Base-by-base conservation (phyloP, 352 stramenopile genomes). In the Phytophthora multivora region DNA sequence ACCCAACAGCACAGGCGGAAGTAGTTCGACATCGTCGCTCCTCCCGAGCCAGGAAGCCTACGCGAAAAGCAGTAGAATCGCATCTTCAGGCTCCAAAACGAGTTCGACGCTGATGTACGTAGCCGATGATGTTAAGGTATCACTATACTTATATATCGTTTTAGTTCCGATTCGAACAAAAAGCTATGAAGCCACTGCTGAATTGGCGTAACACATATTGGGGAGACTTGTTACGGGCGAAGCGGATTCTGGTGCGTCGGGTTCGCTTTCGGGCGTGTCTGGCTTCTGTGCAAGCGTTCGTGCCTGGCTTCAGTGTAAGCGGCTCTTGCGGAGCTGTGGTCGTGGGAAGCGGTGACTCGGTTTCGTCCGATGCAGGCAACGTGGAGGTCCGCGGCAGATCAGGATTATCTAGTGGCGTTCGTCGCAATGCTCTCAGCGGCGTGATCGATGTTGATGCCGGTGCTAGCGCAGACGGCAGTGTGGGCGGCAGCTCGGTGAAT, bases 321-420 rank as follows among this genome's bases (percentile, higher is more conserved):
- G 30, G 30, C 7, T 35, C 30, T 0, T 12, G 30, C 11, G 30
- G 30, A 10, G 7, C 30, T 35, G 30, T 35, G 30, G 30, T 35
- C 30, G 30, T 35, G 30, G 30, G 7, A 12, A 35, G 30, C 30
- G 30, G 30, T 1, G 11, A 12, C 11, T 7, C 30, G 7, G 1
- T 7, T 10, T 35, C 30, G 30, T 0, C 30, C 30, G 30, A 40
- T 25, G 43, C 51, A 18, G 51, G 51, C 4, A 28, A 39, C n/a
- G 51, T 58, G 15, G 10, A 47, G 23, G 33, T 58, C 23, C 51
- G 51, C 45, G 51, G 51, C 15, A 10, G 30, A 10, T 35, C 30
- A 10, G 0, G 7, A 12, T 35, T 35, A 1, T 35, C 30, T 35
- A 35, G 30, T 10, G 30, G 30, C 1, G 30, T 4, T 35, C 30